Evolutionary conservation across 2,329 filamentous ascomycete genomes (phyloP), one percentile per base, ranked within the genome.

Genomic region (Fusarium sp.): DNA sequence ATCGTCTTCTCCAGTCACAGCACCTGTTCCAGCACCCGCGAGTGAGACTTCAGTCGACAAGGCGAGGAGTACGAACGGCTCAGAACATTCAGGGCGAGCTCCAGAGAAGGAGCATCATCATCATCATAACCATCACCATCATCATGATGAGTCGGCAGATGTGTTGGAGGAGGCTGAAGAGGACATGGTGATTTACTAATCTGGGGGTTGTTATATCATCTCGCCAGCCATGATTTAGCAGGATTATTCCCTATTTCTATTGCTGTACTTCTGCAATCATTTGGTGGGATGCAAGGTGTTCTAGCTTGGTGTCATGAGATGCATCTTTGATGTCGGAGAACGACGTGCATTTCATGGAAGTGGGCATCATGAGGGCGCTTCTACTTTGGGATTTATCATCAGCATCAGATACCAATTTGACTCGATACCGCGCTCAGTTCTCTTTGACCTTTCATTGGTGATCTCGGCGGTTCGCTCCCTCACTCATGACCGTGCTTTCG

Each of bases 131-230:
- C 68, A 73, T 54, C 63, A 59, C 5, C 74, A 85, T 66, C 86
- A 83, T 78, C 86, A 93, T 69, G 93, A 95, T 78, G 91, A 95
- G 71, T 88, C 89, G 60, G 93, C 91, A 63, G 94, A 95, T 79
- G 92, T 96, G 66, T 88, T 97, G 74, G 91, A 97, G 63, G 93
- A 95, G 82, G 94, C 93, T 64, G 94, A 95, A 69, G 95, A 98
- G 85, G 95, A 98, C 79, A 95, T 93, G 77, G 94, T 98, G 63
- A 96, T 97, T 69, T 98, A 98, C 85, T 98, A 85, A 89, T 56
- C 22, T 18, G 3, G 27, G 27, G 18, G 27, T 20, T n/a, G 27
- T 14, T n/a, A n/a, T 29, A 54, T 31, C 50, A 27, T 40, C 25
- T n/a, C 11, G 11, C 9, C 16, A 18, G 22, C 11, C n/a, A 40